Conservation (phyloP, 2,329 filamentous ascomycete species). For the Bertia moriformis region DNA sequence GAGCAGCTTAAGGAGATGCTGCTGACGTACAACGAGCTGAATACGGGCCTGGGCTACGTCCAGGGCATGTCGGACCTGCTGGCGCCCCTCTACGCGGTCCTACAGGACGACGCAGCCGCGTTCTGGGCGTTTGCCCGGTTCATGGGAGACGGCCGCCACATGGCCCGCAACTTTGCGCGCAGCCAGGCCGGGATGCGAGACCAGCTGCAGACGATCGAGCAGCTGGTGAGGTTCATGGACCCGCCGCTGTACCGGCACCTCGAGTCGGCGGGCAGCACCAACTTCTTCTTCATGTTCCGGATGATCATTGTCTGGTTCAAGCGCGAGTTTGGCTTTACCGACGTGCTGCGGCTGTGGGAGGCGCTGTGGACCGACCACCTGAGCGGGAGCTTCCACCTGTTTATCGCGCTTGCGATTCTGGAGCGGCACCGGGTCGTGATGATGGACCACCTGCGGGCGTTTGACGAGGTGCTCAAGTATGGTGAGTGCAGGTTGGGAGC, state of each 20-base stretch:
- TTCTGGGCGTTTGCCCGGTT: conserved; percentile 95
- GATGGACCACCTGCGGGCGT: conserved; percentile 82
- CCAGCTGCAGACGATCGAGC: conserved; percentile 79
- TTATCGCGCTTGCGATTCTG: conserved; percentile 81
- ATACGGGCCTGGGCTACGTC: conserved; percentile 86
- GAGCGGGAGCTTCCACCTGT: conserved; percentile 82
- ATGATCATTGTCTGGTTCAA: conserved; percentile 99
- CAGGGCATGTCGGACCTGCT: conserved; percentile 98
- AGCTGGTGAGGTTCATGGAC: conserved; percentile 92
- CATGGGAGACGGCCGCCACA: conserved; percentile 94
- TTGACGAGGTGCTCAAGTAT: conserved; percentile 96
- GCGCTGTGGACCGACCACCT: conserved; percentile 83
- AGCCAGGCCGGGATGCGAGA: conserved; percentile 93
- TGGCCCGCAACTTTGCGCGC: conserved; percentile 91
- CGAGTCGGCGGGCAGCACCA: conserved; percentile 79
- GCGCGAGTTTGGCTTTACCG: conserved; percentile 81
- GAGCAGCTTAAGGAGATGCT: conserved; percentile 99
- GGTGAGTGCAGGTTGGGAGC: conserved; percentile 32
- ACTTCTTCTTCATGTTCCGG: conserved; percentile 99
- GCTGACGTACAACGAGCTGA: conserved; percentile 95
- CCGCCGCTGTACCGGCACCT: conserved; percentile 86
- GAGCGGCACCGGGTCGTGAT: conserved; percentile 95
- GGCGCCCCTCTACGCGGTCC: conserved; percentile 87
- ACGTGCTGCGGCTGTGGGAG: conserved; percentile 83
- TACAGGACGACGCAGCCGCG: conserved; percentile 91